Base-by-base conservation (phyloP, 2,329 filamentous ascomycete species). In the Neofusicoccum laricinum region DNA sequence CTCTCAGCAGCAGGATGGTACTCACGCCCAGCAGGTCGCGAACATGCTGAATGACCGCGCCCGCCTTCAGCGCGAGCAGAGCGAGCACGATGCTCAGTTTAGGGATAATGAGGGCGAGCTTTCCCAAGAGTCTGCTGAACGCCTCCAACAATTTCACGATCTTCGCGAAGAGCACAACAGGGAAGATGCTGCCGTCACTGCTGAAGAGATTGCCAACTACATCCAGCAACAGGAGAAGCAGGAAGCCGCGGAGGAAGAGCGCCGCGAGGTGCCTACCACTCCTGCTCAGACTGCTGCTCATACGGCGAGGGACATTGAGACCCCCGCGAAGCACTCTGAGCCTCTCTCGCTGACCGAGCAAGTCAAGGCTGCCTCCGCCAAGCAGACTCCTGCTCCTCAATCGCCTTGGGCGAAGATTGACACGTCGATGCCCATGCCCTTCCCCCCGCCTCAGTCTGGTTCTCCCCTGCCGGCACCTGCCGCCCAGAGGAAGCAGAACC, bases 381-480 rank as follows among this genome's bases (percentile, higher is more conserved):
- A 87, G 71, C 82, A 88, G 61, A 85, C 85, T 14, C 81, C 82
- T 7, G 80, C 81, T 67, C 76, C 80, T 32, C 80, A 84, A 63
- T 82, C 83, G 12, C 82, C 84, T 17, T 88, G 86, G 86, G 82
- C 78, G 34, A 88, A 87, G 72, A 79, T 84, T 25, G 86, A 88
- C 67, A 77, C 80, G 25, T 89, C 87, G 32, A 84, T 96, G 72
- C 91, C 93, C n/a, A 88, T 91, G 83, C 89, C 90, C 4, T 88
- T 89, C 76, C 90, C 90, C 49, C 88, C 90, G 11, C 86, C 89
- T 11, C 88, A 88, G 61, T 92, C 91, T 2, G 86, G 86, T 21
- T 96, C 92, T 2, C 92, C 93, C 45, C 84, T 97, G 40, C 92
- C 93, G 3, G 93, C 94, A 0, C 94, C 93, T 12, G 92, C 91